phyloP scores from a whole-genome alignment of 495 filamentous ascomycete genomes.

The Friedmanniomyces simplex region DNA sequence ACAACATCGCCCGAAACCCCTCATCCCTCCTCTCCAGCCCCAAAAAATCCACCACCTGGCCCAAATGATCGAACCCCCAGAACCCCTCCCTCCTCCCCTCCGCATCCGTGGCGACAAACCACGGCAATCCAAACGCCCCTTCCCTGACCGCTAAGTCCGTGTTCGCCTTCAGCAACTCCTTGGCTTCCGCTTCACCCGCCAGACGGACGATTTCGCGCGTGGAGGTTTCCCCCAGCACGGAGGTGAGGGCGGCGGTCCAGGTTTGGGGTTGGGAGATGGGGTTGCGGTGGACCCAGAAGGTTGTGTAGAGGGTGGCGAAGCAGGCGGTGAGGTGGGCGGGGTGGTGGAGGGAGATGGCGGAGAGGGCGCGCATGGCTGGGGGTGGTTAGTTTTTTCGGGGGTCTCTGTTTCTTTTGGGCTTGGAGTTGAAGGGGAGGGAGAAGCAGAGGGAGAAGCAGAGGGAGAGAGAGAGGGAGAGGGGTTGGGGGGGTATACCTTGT shows the following conservation, averaged over 20 bases:
- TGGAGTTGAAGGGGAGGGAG: no score
- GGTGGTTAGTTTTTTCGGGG: no score
- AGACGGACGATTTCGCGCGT: slow-evolving; percentile 36
- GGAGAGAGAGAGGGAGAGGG: no score
- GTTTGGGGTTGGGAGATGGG: slow-evolving; percentile 42
- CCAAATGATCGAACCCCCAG: slow-evolving; percentile 61
- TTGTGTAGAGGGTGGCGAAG: slow-evolving; percentile 43
- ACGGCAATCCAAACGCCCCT: slow-evolving; percentile 64
- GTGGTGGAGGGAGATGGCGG: slow-evolving; percentile 11
- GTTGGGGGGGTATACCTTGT: background rate
- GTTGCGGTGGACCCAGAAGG: slow-evolving; percentile 46
- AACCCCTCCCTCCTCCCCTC: slow-evolving; percentile 52
- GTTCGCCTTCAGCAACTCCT: slow-evolving; percentile 42
- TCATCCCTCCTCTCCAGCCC: slow-evolving; percentile 38
- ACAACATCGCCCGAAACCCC: slow-evolving; percentile 46
- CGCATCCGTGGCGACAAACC: slow-evolving; percentile 49
- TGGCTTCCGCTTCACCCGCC: slow-evolving; percentile 40
- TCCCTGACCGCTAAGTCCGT: slow-evolving; percentile 48
- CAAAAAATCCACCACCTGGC: slow-evolving; percentile 52
- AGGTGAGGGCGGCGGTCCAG: slow-evolving; percentile 37
- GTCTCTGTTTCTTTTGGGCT: no score
- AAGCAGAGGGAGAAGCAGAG: no score
- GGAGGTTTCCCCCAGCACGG: slow-evolving; percentile 41
- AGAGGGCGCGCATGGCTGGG: slow-evolving; percentile 28
- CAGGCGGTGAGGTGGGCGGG: slow-evolving; percentile 37